These are phyloP conservation scores for Cryptococcus sp. DNA, from an alignment of 1,284 basidiomycete species.

Conservation along the genomic window DNA sequence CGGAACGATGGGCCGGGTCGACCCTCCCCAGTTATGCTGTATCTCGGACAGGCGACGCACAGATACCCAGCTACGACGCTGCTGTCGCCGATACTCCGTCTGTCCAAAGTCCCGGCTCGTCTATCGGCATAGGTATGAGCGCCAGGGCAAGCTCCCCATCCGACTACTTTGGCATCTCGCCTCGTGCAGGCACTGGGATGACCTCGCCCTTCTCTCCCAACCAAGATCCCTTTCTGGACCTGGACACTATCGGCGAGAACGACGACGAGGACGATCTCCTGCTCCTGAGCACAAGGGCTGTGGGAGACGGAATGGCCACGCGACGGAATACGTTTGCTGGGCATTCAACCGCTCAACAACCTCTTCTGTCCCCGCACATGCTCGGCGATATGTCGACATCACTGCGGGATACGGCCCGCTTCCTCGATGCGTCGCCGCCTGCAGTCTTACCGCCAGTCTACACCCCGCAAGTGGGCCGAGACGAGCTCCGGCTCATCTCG, in stretches of 20 bases:
- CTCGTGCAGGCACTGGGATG: not conserved
- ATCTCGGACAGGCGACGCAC: not conserved
- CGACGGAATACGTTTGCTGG: conserved; percentile 10
- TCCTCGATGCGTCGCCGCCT: conserved; percentile 24
- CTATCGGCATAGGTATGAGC: not conserved
- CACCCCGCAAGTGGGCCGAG: conserved; percentile 28
- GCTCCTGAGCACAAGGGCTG: conserved; percentile 5
- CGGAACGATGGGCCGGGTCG: not conserved
- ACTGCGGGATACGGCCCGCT: not conserved
- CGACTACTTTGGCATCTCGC: conserved; percentile 4
- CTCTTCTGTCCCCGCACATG: not conserved
- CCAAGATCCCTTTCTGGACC: not conserved
- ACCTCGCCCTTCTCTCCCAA: not conserved
- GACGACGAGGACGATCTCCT: conserved; percentile 31
- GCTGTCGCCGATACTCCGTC: not conserved
- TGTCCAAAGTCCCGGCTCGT: not conserved
- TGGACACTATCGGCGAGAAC: conserved; percentile 8
- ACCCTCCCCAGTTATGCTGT: not conserved
- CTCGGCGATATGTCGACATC: not conserved
- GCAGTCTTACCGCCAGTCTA: conserved; percentile 31
- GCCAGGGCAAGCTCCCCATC: not conserved
- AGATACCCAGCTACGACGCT: not conserved
- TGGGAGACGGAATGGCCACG: not conserved
- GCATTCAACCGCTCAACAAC: not conserved
- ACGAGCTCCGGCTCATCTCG: conserved; percentile 39